Percentiles rank a stretch among this genome's conserved stretches.
These are phyloP conservation scores for Globisporangium cylindrosporum DNA, from an alignment of 352 stramenopile species.

Conservation along the genomic window DNA sequence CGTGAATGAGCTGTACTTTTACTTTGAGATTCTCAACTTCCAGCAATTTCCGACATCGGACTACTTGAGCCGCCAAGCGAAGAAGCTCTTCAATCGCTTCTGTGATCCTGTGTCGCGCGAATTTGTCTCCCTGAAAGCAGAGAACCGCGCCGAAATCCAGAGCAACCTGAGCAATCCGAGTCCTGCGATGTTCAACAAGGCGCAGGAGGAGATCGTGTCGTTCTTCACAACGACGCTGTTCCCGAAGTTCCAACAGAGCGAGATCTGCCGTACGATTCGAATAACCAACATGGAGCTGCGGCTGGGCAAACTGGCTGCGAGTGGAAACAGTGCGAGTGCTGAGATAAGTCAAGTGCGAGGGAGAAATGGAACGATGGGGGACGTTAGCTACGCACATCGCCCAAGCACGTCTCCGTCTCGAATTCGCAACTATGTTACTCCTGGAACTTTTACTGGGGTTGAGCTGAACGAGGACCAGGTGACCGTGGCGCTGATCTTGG, in stretches of 20 bases:
- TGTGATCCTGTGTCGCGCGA: constrained; percentile 61
- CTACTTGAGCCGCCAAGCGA: constrained; percentile 60
- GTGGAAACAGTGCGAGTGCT: constrained; percentile 14
- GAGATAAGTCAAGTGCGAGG: constrained; percentile 5
- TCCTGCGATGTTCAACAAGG: constrained; percentile 69
- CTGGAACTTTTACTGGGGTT: not conserved
- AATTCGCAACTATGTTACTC: not conserved
- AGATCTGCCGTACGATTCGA: constrained; percentile 58
- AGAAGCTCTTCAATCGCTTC: constrained; percentile 67
- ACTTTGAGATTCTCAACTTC: constrained; percentile 69
- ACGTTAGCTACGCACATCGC: not conserved
- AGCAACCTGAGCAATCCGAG: constrained; percentile 34
- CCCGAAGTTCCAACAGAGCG: constrained; percentile 71
- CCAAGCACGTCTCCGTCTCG: constrained; percentile 8
- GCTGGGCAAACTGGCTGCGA: constrained; percentile 24
- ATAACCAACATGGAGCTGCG: constrained; percentile 29
- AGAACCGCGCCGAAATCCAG: constrained; percentile 30
- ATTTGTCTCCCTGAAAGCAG: constrained; percentile 39
- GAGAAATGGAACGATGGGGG: not conserved
- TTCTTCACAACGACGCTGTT: constrained; percentile 69
- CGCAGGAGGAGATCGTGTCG: constrained; percentile 60
- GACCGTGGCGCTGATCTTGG: constrained; percentile 56
- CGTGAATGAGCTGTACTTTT: constrained; percentile 68
- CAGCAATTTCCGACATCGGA: constrained; percentile 77
- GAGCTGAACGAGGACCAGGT: constrained; percentile 39